Base-by-base conservation (phyloP, 2,329 filamentous ascomycete species). In the Diplodia sapinea region DNA sequence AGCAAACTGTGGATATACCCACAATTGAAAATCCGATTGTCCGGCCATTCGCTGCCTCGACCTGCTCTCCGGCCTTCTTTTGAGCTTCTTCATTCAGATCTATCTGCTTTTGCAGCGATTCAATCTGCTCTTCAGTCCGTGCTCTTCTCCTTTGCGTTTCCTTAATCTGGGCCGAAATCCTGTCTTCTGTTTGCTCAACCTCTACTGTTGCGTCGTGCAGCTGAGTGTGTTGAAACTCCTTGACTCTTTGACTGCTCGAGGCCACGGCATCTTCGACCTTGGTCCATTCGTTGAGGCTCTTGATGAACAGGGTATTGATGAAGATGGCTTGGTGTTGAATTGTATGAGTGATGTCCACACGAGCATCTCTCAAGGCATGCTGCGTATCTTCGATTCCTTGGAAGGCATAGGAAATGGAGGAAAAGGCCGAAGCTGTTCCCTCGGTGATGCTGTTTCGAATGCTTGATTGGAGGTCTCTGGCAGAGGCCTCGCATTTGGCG, bases 101-200 rank as follows among this genome's bases (percentile, higher is more conserved):
- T 4, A 63, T 63, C 59, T 63, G 59, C 3, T 29, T 51, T 33
- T 63, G 43, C n/a, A 63, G 31, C n/a, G 59, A 63, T n/a, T 38
- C n/a, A 11, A 63, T 33, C 7, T 63, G 59, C 15, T 51, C 59
- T 38, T 63, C 59, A 2, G 47, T 63, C 13, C 31, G 43, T 3
- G 17, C 4, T 17, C 31, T 51, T 26, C 59, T 63, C 47, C 29
- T 31, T 20, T 63, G 26, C 5, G 43, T 52, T 29, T 63, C 43
- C 26, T 51, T 17, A 8, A 63, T 63, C 29, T 63, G 47, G 2
- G 13, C 15, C 11, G 29, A 29, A 1, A 63, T 51, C 2, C 23
- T 52, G 11, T 38, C 11, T 17, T 63, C 59, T 9, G 59, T 40
- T 12, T n/a, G n/a, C 31, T 63, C 47, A 0, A 63, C 50, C 11